These are phyloP conservation scores for Guadua angustifolia DNA, from an alignment of 176 grass and related monocot species.

Conservation along the genomic window DNA sequence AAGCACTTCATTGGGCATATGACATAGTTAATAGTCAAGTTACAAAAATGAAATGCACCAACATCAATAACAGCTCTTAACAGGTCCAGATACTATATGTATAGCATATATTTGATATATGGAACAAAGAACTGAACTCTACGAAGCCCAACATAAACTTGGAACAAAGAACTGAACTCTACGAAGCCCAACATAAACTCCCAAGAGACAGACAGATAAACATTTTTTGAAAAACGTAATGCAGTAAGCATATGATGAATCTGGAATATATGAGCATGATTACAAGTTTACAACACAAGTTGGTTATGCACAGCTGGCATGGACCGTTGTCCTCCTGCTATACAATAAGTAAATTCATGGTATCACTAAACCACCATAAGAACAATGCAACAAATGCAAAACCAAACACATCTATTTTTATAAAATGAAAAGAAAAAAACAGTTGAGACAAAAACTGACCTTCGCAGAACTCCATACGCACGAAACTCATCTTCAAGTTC, in stretches of 20 bases:
- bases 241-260: neutral
- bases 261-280: neutral
- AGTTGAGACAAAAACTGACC: conserved; percentile 42
- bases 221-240: neutral
- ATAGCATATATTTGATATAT: too few relatives aligned
- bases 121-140: neutral
- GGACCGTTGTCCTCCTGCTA: neutral
- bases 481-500: conserved; percentile 93
- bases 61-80: neutral
- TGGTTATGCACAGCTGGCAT: neutral
- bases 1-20: neutral
- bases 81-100: neutral
- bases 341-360: neutral
- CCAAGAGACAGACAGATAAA: neutral
- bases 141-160: neutral
- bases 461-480: conserved; percentile 83
- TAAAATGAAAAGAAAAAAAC: neutral
- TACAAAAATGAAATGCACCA: neutral
- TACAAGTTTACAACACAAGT: neutral
- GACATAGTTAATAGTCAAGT: neutral
- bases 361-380: neutral
- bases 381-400: neutral
- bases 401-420: neutral
- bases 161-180: neutral
- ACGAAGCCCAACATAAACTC: neutral